phyloP scores from a whole-genome alignment of 2,329 filamentous ascomycete genomes.

The Aspergillus fumigatus region DNA sequence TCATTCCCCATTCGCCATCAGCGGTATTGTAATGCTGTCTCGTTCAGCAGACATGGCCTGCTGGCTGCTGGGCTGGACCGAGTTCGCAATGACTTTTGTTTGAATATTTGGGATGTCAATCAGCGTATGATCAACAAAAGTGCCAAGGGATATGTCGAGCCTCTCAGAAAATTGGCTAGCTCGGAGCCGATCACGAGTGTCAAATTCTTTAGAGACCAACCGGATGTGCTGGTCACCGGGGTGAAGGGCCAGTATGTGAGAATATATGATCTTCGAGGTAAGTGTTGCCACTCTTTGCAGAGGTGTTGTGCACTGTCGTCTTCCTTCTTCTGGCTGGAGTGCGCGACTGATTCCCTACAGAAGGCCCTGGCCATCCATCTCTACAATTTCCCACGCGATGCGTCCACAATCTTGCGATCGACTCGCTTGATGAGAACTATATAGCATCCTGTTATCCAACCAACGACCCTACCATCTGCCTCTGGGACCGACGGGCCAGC shows the following conservation, averaged over 20 bases:
- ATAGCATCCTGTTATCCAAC: slow-evolving; percentile 55
- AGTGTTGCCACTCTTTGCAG: slow-evolving; percentile 13
- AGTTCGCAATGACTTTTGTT: slow-evolving; percentile 59
- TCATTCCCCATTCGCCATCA: slow-evolving; percentile 59
- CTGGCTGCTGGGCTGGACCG: slow-evolving; percentile 60
- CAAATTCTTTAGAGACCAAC: slow-evolving; percentile 58
- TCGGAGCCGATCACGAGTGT: slow-evolving; percentile 61
- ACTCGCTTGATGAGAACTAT: slow-evolving; percentile 61
- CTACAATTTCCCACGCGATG: slow-evolving; percentile 53
- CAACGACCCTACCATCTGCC: slow-evolving; percentile 54
- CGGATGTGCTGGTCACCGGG: slow-evolving; percentile 57
- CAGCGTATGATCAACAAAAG: slow-evolving; percentile 38
- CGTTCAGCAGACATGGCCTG: slow-evolving; percentile 53
- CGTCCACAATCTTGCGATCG: slow-evolving; percentile 61
- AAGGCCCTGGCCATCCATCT: slow-evolving; percentile 37
- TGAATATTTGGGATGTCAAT: slow-evolving; percentile 62
- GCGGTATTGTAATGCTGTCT: slow-evolving; percentile 61
- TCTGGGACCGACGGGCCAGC: slow-evolving; percentile 58
- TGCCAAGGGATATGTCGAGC: slow-evolving; percentile 39
- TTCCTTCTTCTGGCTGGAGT: slow-evolving; percentile 2
- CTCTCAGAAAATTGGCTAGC: slow-evolving; percentile 56
- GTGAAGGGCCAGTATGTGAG: slow-evolving; percentile 58
- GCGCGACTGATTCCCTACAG: slow-evolving; percentile 12
- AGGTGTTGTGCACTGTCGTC: no score
- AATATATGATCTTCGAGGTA: slow-evolving; percentile 60